phyloP scores from a whole-genome alignment of 495 filamentous ascomycete species.

The Trichoderma reesei region DNA sequence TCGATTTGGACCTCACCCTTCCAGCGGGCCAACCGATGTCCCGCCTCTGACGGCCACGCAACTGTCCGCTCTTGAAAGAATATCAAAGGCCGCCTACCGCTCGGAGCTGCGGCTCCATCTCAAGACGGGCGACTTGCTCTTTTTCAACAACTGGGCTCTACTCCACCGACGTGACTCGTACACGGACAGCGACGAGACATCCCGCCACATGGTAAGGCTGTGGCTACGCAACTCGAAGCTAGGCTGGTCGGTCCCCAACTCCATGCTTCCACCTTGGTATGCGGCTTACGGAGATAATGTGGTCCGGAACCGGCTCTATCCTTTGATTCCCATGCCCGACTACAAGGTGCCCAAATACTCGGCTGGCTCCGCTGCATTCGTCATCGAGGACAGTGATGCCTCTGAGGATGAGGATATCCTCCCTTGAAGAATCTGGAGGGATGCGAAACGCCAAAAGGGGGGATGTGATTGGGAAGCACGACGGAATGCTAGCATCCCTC shows the following conservation, averaged over 20 bases:
- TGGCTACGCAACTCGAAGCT: constrained; percentile 37
- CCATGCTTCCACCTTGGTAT: constrained; percentile 36
- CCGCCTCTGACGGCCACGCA: constrained; percentile 27
- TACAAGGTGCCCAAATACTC: constrained; percentile 36
- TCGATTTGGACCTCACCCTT: constrained; percentile 34
- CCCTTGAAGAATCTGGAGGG: not conserved
- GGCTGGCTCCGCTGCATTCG: constrained; percentile 35
- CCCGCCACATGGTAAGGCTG: constrained; percentile 40
- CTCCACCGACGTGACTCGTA: constrained; percentile 49
- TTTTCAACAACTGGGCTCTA: constrained; percentile 52
- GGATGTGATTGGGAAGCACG: not conserved
- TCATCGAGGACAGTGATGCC: constrained; percentile 26
- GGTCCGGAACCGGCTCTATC: constrained; percentile 21
- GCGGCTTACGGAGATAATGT: constrained; percentile 26
- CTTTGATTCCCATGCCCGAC: constrained; percentile 25
- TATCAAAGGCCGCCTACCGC: constrained; percentile 25
- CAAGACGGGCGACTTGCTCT: constrained; percentile 49
- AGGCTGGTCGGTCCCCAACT: constrained; percentile 31
- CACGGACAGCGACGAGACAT: constrained; percentile 23
- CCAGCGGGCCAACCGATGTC: constrained; percentile 15
- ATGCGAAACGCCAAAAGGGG: not conserved
- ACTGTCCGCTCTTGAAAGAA: constrained; percentile 23
- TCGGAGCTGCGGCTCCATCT: constrained; percentile 35
- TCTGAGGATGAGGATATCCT: not conserved
- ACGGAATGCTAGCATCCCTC: not conserved